These are phyloP conservation scores for Podospora australis DNA, from an alignment of 495 filamentous ascomycete species.

Conservation along the genomic window DNA sequence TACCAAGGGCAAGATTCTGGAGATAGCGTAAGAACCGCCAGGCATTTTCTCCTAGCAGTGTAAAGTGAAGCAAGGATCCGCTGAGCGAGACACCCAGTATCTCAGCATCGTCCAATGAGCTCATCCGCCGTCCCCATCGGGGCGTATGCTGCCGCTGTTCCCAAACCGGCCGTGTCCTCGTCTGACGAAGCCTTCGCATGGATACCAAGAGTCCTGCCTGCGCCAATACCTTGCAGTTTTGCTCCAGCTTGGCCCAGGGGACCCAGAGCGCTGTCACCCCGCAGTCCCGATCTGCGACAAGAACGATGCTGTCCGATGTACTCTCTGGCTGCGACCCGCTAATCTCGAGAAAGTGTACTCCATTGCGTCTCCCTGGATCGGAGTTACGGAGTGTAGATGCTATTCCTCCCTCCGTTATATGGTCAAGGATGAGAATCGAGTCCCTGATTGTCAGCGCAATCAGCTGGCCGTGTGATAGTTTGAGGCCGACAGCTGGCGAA, in stretches of 20 bases:
- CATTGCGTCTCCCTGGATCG: constrained; percentile 31
- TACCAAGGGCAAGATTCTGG: constrained; percentile 48
- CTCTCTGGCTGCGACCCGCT: constrained; percentile 17
- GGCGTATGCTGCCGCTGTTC: constrained; percentile 16
- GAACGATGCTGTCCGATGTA: constrained; percentile 24
- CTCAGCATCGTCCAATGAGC: constrained; percentile 29
- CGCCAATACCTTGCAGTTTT: constrained; percentile 41
- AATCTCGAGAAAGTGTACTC: constrained; percentile 34
- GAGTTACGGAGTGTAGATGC: constrained; percentile 19
- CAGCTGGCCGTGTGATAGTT: constrained; percentile 34
- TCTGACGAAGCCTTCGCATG: constrained; percentile 42
- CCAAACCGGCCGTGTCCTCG: constrained; percentile 40
- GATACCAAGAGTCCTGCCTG: constrained; percentile 44
- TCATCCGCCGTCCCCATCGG: constrained; percentile 25
- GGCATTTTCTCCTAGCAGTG: constrained; percentile 45
- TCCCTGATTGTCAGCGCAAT: constrained; percentile 37
- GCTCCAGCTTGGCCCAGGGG: constrained; percentile 30
- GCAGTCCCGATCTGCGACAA: constrained; percentile 43
- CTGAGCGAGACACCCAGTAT: constrained; percentile 59
- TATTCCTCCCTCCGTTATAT: constrained; percentile 17
- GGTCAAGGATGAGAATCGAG: constrained; percentile 42
- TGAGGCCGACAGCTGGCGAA: constrained; percentile 38
- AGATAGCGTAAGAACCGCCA: constrained; percentile 59
- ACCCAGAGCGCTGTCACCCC: constrained; percentile 48
- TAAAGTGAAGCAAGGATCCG: constrained; percentile 58